phyloP scores from a whole-genome alignment of 2,329 filamentous ascomycete genomes.

The Paraphoma chrysanthemicola region DNA sequence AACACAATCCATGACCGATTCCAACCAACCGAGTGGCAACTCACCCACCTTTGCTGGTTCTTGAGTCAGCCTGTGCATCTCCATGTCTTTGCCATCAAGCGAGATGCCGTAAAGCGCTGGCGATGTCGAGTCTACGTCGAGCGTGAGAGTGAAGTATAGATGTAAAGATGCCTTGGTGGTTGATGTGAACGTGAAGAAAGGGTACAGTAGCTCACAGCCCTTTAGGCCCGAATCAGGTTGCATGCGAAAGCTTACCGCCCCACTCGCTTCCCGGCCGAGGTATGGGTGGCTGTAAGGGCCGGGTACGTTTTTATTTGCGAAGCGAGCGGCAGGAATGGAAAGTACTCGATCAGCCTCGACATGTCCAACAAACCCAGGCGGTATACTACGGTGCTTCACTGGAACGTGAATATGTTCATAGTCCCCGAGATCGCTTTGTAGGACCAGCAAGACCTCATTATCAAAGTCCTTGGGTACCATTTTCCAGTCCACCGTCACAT shows the following conservation, averaged over 20 bases:
- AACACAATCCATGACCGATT: conserved; percentile 54
- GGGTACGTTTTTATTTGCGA: not conserved
- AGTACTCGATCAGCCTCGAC: conserved; percentile 1
- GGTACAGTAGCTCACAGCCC: conserved; percentile 1
- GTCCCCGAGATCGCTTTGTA: not conserved
- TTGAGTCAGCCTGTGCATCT: not conserved
- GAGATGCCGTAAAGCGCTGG: conserved; percentile 54
- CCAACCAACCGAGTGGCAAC: conserved; percentile 52
- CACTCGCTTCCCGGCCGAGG: conserved; percentile 4
- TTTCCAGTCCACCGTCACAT: not conserved
- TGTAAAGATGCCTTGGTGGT: conserved; percentile 9
- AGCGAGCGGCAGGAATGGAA: not conserved
- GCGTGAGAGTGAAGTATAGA: conserved; percentile 37
- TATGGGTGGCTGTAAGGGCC: not conserved
- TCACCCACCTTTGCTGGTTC: conserved; percentile 38
- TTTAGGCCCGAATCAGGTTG: not conserved
- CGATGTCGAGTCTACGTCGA: conserved; percentile 54
- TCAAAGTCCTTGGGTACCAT: not conserved
- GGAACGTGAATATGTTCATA: conserved; percentile 7
- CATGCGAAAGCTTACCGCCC: not conserved
- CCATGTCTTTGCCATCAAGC: conserved; percentile 1
- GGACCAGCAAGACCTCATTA: not conserved
- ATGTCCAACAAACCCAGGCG: conserved; percentile 3
- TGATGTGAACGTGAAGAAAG: conserved; percentile 6
- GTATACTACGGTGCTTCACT: not conserved